Evolutionary conservation across 1,284 basidiomycete species (phyloP).

Genomic region (Sanghuangporus baumii): DNA sequence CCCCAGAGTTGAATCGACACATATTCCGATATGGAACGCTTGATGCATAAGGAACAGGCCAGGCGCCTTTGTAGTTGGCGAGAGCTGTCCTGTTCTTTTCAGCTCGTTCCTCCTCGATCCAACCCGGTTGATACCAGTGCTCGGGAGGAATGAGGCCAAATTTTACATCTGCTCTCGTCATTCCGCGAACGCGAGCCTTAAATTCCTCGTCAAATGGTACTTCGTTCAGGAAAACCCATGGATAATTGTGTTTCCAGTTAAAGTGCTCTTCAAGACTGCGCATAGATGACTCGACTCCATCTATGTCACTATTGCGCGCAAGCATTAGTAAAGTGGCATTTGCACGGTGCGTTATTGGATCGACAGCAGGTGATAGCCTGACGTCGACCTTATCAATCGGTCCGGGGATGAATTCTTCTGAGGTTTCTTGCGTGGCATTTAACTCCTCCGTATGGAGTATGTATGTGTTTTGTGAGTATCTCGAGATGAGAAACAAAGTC

Average conservation of each 20-base stretch:
- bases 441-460: background rate
- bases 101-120: slow-evolving; percentile 58
- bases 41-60: slow-evolving; percentile 11
- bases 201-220: slow-evolving; percentile 42
- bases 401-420: background rate
- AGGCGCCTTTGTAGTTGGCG: background rate
- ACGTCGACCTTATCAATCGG: background rate
- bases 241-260: slow-evolving; percentile 21
- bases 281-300: slow-evolving; percentile 33
- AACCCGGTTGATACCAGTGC: slow-evolving; percentile 51
- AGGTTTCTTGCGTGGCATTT: background rate
- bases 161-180: slow-evolving; percentile 32
- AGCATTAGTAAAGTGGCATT: slow-evolving; percentile 43
- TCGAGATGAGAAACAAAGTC: background rate
- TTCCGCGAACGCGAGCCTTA: slow-evolving; percentile 25
- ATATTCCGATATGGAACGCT: slow-evolving; percentile 28
- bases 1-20: slow-evolving; percentile 52
- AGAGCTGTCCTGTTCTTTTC: slow-evolving; percentile 36
- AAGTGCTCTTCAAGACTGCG: slow-evolving; percentile 21
- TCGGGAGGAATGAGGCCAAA: slow-evolving; percentile 53
- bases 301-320: slow-evolving; percentile 37
- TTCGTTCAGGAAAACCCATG: slow-evolving; percentile 37
- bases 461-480: background rate
- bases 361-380: slow-evolving; percentile 8
- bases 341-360: slow-evolving; percentile 21